Percentiles rank a stretch among this genome's conserved stretches.
Evolutionary conservation across 352 stramenopile genomes (phyloP).

Genomic region (Globisporangium cederbergense): DNA sequence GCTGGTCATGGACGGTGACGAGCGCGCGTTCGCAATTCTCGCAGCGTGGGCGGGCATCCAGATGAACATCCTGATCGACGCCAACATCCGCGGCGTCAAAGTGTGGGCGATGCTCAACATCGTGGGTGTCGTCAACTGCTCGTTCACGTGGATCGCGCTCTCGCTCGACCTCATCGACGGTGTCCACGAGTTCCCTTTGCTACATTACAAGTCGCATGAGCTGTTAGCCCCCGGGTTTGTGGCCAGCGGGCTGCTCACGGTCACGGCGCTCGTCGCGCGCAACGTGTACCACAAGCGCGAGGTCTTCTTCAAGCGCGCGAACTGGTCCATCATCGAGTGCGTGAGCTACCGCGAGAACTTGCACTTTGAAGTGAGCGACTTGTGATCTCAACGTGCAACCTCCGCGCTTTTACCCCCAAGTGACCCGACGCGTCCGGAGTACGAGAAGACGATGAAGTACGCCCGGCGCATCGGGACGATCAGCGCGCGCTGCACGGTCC

Average conservation of each 20-base stretch:
- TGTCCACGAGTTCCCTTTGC: constrained; percentile 2
- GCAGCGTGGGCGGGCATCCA: constrained; percentile 4
- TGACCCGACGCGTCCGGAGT: neutral
- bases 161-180: constrained; percentile 1
- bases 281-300: constrained; percentile 11
- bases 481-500: neutral
- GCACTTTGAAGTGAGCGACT: neutral
- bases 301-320: neutral
- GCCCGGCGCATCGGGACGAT: neutral
- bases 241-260: constrained; percentile 6
- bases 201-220: neutral
- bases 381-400: neutral
- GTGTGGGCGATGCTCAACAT: constrained; percentile 5
- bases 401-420: neutral
- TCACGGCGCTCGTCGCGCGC: constrained; percentile 8
- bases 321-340: constrained; percentile 4
- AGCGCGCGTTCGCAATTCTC: neutral
- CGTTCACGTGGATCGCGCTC: neutral
- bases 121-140: neutral
- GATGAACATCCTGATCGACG: constrained; percentile 11
- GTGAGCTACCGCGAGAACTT: constrained; percentile 7
- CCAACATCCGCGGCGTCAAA: constrained; percentile 3
- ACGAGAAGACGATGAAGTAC: constrained; percentile 12
- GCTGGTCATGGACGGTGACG: neutral
- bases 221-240: constrained; percentile 4